Evolutionary conservation across 1,284 basidiomycete genomes (phyloP).

Genomic region (Cystobasidiaceae sp.): DNA sequence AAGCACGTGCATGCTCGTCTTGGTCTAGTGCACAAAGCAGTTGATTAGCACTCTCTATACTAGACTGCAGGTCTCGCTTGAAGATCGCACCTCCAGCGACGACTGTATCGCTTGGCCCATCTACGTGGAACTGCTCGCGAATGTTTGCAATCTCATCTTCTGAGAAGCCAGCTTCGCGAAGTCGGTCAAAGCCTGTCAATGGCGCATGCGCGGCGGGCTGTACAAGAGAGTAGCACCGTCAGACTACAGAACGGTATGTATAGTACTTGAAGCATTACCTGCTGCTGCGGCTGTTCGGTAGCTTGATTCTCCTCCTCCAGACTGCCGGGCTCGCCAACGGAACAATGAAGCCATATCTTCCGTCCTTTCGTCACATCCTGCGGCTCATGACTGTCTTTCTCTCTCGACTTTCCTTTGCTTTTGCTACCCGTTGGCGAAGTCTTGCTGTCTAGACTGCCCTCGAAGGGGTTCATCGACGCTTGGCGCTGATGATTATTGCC

Average conservation of each 20-base stretch:
- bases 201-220: slow-evolving; percentile 67
- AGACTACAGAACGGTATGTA: too few relatives aligned
- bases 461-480: slow-evolving; percentile 3
- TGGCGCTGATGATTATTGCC: neutral
- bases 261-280: too few relatives aligned
- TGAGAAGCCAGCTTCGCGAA: slow-evolving; percentile 76
- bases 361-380: too few relatives aligned
- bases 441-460: neutral
- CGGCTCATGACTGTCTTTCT: slow-evolving; percentile 21
- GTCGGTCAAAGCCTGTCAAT: slow-evolving; percentile 79
- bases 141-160: slow-evolving; percentile 68
- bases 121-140: slow-evolving; percentile 67
- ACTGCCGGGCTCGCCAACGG: slow-evolving; percentile 60
- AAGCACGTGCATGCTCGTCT: slow-evolving; percentile 76
- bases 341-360: slow-evolving; percentile 74
- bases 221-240: neutral
- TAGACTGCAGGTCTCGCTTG: neutral
- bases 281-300: slow-evolving; percentile 4
- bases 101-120: slow-evolving; percentile 44
- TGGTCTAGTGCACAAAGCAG: slow-evolving; percentile 47
- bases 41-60: neutral
- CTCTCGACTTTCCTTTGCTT: slow-evolving; percentile 35
- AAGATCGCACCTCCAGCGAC: slow-evolving; percentile 36
- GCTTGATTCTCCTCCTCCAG: slow-evolving; percentile 55
- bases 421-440: slow-evolving; percentile 9